These are phyloP conservation scores for Suhomyces guaymorum DNA, from an alignment of 1,139 yeast species.

Conservation along the genomic window DNA sequence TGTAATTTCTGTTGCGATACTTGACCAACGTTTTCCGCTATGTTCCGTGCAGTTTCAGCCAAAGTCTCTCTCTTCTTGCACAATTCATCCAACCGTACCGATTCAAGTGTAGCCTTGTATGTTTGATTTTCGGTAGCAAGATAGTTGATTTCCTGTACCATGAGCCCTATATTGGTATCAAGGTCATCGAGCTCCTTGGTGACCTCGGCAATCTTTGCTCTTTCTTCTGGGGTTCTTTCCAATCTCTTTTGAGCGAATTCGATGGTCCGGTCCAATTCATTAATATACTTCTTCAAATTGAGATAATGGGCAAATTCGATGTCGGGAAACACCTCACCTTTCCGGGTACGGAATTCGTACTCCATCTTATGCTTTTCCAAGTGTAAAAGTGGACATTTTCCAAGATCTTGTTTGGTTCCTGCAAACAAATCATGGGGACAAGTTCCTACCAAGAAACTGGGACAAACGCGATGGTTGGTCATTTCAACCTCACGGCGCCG, in stretches of 20 bases:
- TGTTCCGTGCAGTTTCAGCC: slow-evolving; percentile 54
- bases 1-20: slow-evolving; percentile 88
- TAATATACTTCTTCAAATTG: slow-evolving; percentile 54
- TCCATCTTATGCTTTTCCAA: slow-evolving; percentile 73
- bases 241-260: slow-evolving; percentile 64
- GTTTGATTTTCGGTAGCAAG: slow-evolving; percentile 54
- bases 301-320: slow-evolving; percentile 68
- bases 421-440: slow-evolving; percentile 86
- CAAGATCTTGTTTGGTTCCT: slow-evolving; percentile 82
- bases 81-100: slow-evolving; percentile 45
- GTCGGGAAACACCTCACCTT: slow-evolving; percentile 62
- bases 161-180: slow-evolving; percentile 66
- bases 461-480: slow-evolving; percentile 71
- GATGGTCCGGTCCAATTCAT: slow-evolving; percentile 69
- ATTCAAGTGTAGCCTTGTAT: slow-evolving; percentile 51
- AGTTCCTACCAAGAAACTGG: slow-evolving; percentile 78
- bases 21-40: slow-evolving; percentile 78
- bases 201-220: slow-evolving; percentile 59
- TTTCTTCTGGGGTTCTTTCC: slow-evolving; percentile 79
- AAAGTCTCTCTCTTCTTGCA: slow-evolving; percentile 49
- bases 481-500: slow-evolving; percentile 50
- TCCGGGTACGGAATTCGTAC: slow-evolving; percentile 58
- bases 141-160: slow-evolving; percentile 67
- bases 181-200: slow-evolving; percentile 66
- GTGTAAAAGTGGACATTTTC: slow-evolving; percentile 78